phyloP scores from a whole-genome alignment of 208 protist genomes.

The Crithidia acanthocephali region DNA sequence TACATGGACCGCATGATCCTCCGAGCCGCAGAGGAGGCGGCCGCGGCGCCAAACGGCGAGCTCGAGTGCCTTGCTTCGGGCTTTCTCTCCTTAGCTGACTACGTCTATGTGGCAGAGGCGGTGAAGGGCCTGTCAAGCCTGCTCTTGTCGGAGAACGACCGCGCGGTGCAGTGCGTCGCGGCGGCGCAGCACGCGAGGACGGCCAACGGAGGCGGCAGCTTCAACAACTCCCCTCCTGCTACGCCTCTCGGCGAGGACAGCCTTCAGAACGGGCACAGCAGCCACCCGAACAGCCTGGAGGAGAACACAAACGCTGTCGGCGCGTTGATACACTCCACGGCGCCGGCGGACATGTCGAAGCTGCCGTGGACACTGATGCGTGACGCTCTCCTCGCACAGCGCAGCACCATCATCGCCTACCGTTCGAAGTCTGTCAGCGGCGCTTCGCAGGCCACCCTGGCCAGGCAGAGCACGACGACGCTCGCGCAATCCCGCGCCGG shows the following conservation, averaged over 20 bases:
- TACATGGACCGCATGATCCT: background rate
- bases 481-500: background rate
- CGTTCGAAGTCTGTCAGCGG: background rate
- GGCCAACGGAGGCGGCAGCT: background rate
- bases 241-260: background rate
- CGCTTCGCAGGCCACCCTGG: slow-evolving; percentile 3
- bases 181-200: background rate
- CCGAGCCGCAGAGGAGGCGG: slow-evolving; percentile 1
- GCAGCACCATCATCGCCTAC: background rate
- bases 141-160: slow-evolving; percentile 8
- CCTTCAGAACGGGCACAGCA: background rate
- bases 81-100: slow-evolving; percentile 38
- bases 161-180: background rate
- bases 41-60: slow-evolving; percentile 19
- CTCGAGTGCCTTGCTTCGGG: slow-evolving; percentile 44
- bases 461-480: background rate
- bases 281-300: background rate
- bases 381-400: slow-evolving; percentile 2
- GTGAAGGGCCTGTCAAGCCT: slow-evolving; percentile 8
- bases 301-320: background rate
- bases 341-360: background rate
- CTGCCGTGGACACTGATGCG: slow-evolving; percentile 23
- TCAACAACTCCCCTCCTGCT: background rate
- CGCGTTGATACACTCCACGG: background rate
- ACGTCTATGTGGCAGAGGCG: slow-evolving; percentile 25